Evolutionary conservation across 352 stramenopile genomes (phyloP).

Genomic region (Pythium grandisporangium): DNA sequence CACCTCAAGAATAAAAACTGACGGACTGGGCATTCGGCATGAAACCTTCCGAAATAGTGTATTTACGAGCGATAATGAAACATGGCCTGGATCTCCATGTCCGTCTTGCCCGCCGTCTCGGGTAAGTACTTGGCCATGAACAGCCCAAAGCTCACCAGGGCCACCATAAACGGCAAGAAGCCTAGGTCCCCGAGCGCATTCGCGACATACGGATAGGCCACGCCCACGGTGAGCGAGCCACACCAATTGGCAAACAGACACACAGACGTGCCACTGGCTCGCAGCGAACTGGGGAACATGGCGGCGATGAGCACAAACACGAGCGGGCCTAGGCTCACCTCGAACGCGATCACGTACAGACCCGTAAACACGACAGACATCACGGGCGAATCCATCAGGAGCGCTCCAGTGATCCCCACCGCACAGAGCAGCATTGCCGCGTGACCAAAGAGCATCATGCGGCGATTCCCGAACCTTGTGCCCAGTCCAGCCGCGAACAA

Average conservation of each 20-base stretch:
- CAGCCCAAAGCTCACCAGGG: conserved; percentile 25
- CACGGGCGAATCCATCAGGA: conserved; percentile 14
- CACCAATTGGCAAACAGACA: conserved; percentile 44
- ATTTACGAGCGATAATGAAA: no score
- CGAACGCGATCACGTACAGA: conserved; percentile 35
- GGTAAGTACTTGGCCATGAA: conserved; percentile 37
- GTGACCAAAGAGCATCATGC: conserved; percentile 36
- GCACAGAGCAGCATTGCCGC: conserved; percentile 35
- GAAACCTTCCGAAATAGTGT: no score
- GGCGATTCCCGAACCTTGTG: conserved; percentile 30
- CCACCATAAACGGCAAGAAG: conserved; percentile 43
- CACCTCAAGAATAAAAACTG: no score
- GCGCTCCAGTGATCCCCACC: conserved; percentile 29
- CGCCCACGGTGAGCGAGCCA: conserved; percentile 39
- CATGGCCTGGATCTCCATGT: no score
- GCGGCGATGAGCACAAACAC: conserved; percentile 39
- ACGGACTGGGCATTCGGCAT: no score
- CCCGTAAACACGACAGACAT: conserved; percentile 45
- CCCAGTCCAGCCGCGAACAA: conserved; percentile 28
- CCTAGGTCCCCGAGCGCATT: conserved; percentile 23
- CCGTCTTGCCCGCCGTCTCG: conserved; percentile 49
- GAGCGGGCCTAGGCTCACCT: conserved; percentile 40
- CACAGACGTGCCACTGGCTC: conserved; percentile 31
- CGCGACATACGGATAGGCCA: conserved; percentile 57
- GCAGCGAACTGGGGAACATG: conserved; percentile 45